A percentile compares a stretch with the other conserved stretches of the same genome.
Conservation (phyloP, 2,329 filamentous ascomycete genomes). For the Aschersonia sp. region DNA sequence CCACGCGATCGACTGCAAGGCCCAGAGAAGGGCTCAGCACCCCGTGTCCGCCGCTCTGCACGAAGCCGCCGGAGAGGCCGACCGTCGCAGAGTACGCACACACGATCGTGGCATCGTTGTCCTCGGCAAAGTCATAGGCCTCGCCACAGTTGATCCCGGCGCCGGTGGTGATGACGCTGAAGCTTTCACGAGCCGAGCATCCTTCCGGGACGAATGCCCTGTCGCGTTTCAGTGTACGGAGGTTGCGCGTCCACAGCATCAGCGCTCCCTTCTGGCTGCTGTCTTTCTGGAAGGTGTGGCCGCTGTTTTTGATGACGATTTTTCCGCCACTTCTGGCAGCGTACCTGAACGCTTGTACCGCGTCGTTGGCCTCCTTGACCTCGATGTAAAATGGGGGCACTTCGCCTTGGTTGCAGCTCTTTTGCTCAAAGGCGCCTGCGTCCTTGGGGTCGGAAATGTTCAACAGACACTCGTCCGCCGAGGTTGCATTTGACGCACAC, state of each 20-base stretch:
- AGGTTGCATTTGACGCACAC: slow-evolving; percentile 4
- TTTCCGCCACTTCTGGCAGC: background rate
- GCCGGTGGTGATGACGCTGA: slow-evolving; percentile 2
- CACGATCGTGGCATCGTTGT: slow-evolving; percentile 1
- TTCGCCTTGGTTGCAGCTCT: slow-evolving; percentile 6
- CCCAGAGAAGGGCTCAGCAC: slow-evolving; percentile 27
- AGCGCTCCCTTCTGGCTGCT: slow-evolving; percentile 2
- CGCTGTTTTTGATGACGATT: slow-evolving; percentile 4
- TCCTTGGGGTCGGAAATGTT: slow-evolving; percentile 3
- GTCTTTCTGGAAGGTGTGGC: slow-evolving; percentile 3
- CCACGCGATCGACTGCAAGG: slow-evolving; percentile 21
- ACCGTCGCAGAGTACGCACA: slow-evolving; percentile 8
- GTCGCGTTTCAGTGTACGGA: slow-evolving; percentile 1
- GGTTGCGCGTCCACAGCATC: slow-evolving; percentile 3
- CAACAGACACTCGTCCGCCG: slow-evolving; percentile 6
- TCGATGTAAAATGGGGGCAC: slow-evolving; percentile 5
- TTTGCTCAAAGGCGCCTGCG: background rate
- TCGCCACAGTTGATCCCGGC: slow-evolving; percentile 5
- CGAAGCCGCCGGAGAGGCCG: slow-evolving; percentile 13
- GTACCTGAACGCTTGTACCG: slow-evolving; percentile 3
- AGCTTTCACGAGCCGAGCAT: background rate
- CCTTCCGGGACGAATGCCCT: slow-evolving; percentile 1
- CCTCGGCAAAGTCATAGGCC: slow-evolving; percentile 4
- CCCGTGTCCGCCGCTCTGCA: slow-evolving; percentile 31
- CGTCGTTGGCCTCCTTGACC: slow-evolving; percentile 4